Percentiles rank a stretch among this genome's conserved stretches.
Evolutionary conservation across 495 filamentous ascomycete species (phyloP).

Genomic region (Apiosordaria backusii): DNA sequence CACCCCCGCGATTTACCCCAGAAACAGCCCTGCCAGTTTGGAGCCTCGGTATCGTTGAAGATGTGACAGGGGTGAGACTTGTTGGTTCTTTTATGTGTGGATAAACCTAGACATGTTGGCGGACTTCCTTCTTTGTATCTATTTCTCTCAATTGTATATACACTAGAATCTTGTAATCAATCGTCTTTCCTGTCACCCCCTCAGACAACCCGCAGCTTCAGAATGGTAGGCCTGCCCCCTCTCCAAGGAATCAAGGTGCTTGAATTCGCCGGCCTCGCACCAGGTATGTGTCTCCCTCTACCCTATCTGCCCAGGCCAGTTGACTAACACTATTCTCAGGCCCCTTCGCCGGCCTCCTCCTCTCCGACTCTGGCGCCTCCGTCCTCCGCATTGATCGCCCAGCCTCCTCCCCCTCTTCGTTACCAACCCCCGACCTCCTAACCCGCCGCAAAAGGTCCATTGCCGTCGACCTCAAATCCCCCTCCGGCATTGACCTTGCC

Average conservation of each 20-base stretch:
- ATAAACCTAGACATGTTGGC: neutral
- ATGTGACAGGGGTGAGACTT: conserved; percentile 1
- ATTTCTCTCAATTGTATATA: neutral
- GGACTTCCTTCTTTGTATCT: neutral
- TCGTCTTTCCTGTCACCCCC: neutral
- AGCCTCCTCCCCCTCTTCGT: conserved; percentile 25
- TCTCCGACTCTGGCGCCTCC: conserved; percentile 82
- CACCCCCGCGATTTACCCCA: conserved; percentile 12
- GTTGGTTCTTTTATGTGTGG: neutral
- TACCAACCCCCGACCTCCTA: conserved; percentile 62
- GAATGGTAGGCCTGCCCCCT: conserved; percentile 55
- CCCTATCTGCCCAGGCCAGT: neutral
- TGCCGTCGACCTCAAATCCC: conserved; percentile 69
- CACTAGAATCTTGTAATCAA: neutral
- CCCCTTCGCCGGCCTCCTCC: conserved; percentile 83
- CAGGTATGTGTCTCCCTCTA: conserved; percentile 52
- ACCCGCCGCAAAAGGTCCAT: conserved; percentile 77
- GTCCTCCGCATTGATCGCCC: conserved; percentile 84
- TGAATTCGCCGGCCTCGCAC: conserved; percentile 86
- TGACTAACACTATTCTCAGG: conserved; percentile 43
- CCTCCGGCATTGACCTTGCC: conserved; percentile 58
- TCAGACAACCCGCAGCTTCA: neutral
- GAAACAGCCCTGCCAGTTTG: neutral
- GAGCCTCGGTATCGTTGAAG: conserved; percentile 23
- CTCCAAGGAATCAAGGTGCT: conserved; percentile 75